Evolutionary conservation across 2,329 filamentous ascomycete species (phyloP).

Genomic region (Macrophomina pseudophaseolina): DNA sequence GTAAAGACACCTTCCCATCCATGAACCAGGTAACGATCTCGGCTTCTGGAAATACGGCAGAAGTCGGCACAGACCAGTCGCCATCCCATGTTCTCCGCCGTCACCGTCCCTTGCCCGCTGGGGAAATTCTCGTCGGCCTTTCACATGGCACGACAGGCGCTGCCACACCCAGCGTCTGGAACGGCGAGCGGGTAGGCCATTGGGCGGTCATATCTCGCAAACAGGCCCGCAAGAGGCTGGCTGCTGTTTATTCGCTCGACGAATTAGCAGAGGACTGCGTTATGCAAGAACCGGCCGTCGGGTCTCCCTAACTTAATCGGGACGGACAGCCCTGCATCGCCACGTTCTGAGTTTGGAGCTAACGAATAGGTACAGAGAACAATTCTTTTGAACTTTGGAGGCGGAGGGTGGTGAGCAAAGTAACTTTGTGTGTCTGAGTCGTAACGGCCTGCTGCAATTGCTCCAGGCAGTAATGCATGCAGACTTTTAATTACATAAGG

Average conservation of each 20-base stretch:
- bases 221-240: background rate
- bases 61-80: slow-evolving; percentile 19
- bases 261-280: slow-evolving; percentile 1
- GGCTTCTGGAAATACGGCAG: slow-evolving; percentile 24
- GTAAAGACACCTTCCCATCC: slow-evolving; percentile 9
- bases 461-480: background rate
- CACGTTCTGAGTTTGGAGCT: slow-evolving; percentile 6
- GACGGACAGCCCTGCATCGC: slow-evolving; percentile 3
- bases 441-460: background rate
- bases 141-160: slow-evolving; percentile 15
- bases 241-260: slow-evolving; percentile 1
- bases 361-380: background rate
- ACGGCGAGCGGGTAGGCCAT: slow-evolving; percentile 11
- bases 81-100: slow-evolving; percentile 2
- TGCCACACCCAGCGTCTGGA: slow-evolving; percentile 16
- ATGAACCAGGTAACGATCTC: slow-evolving; percentile 10
- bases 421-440: background rate
- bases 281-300: background rate
- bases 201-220: slow-evolving; percentile 3
- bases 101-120: background rate
- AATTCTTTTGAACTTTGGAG: background rate
- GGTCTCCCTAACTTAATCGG: background rate
- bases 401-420: background rate
- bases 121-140: slow-evolving; percentile 10
- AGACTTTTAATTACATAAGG: slow-evolving; percentile 2